Conservation (phyloP, 768 basidiomycete genomes). For the Russula emetica region DNA sequence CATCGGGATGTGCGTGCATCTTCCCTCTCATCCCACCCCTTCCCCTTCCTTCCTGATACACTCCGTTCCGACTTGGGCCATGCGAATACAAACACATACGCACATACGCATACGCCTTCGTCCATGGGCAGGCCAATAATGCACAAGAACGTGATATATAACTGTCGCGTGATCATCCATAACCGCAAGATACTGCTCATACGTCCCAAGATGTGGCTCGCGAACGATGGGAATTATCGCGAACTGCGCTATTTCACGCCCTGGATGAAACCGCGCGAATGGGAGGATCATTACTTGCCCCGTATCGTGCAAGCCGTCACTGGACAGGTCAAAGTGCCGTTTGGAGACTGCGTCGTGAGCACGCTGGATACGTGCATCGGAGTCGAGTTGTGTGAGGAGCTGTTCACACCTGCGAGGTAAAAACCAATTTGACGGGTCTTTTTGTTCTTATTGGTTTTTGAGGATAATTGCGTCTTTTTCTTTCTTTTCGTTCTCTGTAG, state of each 20-base stretch:
- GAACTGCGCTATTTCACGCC: slow-evolving; percentile 82
- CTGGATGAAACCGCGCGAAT: slow-evolving; percentile 84
- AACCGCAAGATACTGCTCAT: slow-evolving; percentile 87
- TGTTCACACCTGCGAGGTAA: slow-evolving; percentile 91
- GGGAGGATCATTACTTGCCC: slow-evolving; percentile 90
- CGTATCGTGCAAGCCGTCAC: slow-evolving; percentile 85
- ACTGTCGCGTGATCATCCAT: slow-evolving; percentile 88
- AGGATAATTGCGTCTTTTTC: background rate
- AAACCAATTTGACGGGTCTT: too few species aligned
- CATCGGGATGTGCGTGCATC: slow-evolving; percentile 73
- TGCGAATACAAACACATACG: too few species aligned
- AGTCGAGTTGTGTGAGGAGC: slow-evolving; percentile 93
- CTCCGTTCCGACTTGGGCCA: too few species aligned
- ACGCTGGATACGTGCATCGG: slow-evolving; percentile 96
- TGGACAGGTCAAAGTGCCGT: slow-evolving; percentile 85
- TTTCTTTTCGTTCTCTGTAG: slow-evolving; percentile 40
- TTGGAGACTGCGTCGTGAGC: slow-evolving; percentile 92
- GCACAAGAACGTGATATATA: slow-evolving; percentile 98
- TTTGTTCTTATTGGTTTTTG: background rate
- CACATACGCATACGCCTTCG: too few species aligned
- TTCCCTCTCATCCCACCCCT: too few species aligned
- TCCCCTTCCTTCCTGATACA: too few species aligned
- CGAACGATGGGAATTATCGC: slow-evolving; percentile 97
- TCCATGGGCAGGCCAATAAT: slow-evolving; percentile 71
- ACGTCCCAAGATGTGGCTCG: slow-evolving; percentile 99